phyloP scores from a whole-genome alignment of 257 asterid genomes.

The Nicotiana knightiana region DNA sequence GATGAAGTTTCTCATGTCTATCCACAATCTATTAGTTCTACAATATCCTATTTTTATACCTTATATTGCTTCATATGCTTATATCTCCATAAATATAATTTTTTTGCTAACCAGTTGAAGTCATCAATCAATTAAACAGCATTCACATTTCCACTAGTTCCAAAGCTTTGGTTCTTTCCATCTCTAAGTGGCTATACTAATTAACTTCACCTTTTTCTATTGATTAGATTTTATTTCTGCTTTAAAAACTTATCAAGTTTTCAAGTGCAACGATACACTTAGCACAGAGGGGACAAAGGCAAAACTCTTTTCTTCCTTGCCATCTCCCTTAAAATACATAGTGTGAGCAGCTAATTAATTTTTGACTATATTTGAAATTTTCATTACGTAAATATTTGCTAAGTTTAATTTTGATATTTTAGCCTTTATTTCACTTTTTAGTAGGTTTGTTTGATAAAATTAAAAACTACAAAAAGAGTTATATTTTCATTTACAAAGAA shows the following conservation, averaged over 20 bases:
- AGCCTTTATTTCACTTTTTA: too few species aligned
- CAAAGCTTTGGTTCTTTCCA: background rate
- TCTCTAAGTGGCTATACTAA: background rate
- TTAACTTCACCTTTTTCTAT: background rate
- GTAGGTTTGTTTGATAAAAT: too few species aligned
- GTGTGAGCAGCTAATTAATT: too few species aligned
- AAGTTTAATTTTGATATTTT: too few species aligned
- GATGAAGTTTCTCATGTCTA: background rate
- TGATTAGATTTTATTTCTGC: background rate
- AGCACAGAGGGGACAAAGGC: background rate
- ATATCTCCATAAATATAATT: background rate
- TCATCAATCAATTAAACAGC: background rate
- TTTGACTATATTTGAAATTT: too few species aligned
- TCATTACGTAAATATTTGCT: too few species aligned
- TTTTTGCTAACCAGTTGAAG: background rate
- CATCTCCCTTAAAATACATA: slow-evolving; percentile 1
- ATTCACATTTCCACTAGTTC: background rate
- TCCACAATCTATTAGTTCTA: background rate
- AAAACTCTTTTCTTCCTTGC: background rate
- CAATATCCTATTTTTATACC: background rate
- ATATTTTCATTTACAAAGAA: too few species aligned
- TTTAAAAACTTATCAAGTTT: background rate
- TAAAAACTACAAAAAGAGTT: too few species aligned
- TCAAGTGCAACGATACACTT: background rate
- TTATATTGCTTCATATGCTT: background rate